Evolutionary conservation across 2,329 filamentous ascomycete species (phyloP).

Genomic region (Talaromyces marneffei): DNA sequence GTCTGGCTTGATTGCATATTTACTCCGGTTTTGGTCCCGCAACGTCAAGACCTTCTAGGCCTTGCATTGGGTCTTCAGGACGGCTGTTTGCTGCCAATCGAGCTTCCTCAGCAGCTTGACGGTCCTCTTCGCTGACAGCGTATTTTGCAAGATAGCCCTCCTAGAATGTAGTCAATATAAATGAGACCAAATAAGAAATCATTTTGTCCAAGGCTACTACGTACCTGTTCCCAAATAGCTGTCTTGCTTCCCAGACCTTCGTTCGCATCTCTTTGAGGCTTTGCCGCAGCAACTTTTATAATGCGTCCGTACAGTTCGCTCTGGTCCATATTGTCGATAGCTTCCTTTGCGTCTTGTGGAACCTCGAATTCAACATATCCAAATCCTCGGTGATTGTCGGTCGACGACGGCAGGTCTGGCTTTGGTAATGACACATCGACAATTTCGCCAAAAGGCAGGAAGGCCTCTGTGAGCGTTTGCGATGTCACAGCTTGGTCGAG

Average conservation of each 20-base stretch:
- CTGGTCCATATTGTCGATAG: slow-evolving; percentile 99
- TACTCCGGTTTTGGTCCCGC: slow-evolving; percentile 79
- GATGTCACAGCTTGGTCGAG: slow-evolving; percentile 72
- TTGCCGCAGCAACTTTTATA: slow-evolving; percentile 87
- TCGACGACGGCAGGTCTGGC: slow-evolving; percentile 71
- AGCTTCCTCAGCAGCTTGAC: slow-evolving; percentile 53
- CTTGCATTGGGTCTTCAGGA: slow-evolving; percentile 87
- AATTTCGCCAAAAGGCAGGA: slow-evolving; percentile 95
- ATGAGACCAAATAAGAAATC: background rate
- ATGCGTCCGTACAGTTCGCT: slow-evolving; percentile 88
- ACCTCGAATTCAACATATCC: slow-evolving; percentile 95
- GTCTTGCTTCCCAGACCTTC: slow-evolving; percentile 89
- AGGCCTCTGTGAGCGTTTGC: slow-evolving; percentile 76
- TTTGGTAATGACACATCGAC: slow-evolving; percentile 86
- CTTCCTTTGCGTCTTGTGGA: slow-evolving; percentile 78
- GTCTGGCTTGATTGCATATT: slow-evolving; percentile 22
- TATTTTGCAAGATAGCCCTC: slow-evolving; percentile 90
- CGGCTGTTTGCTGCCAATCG: slow-evolving; percentile 48
- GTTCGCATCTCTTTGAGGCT: slow-evolving; percentile 79
- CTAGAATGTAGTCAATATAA: slow-evolving; percentile 44
- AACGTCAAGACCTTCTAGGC: slow-evolving; percentile 85
- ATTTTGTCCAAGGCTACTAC: slow-evolving; percentile 22
- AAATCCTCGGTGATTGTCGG: slow-evolving; percentile 81
- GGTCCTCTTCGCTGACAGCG: slow-evolving; percentile 76
- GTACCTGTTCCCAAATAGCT: slow-evolving; percentile 93